Base-by-base conservation (phyloP, 1,284 basidiomycete genomes). In the Irpex sp. region DNA sequence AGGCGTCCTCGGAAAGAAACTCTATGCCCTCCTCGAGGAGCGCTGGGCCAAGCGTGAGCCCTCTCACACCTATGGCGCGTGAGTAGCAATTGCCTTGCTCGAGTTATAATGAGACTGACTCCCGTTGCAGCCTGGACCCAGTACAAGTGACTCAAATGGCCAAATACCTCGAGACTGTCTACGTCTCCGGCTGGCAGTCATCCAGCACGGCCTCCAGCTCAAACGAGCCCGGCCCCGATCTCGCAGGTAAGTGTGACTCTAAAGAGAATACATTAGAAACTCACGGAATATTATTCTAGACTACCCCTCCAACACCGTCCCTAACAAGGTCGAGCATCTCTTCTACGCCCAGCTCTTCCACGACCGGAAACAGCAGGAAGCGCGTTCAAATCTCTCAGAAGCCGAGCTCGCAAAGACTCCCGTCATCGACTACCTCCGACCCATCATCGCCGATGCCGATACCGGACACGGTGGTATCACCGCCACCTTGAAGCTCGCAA, bases 131-230 rank as follows among this genome's bases (percentile, higher is more conserved):
- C 37, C 88, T 99, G 67, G 97, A 99, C 78, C 95, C 96, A 1
- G 96, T 99, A 11, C 97, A 99, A 80, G 85, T 96, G 69, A 95
- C 96, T 0, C 97, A 99, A 79, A 99, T 99, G 97, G 96, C 96
- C 38, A 97, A 97, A 76, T 92, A 97, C 77, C 91, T 98, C 70
- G 97, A 99, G 79, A 97, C 96, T 2, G 92, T 99, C 68, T 99
- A 99, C 75, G 94, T 99, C 59, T 98, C 96, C 11, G 97, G 97
- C 7, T 99, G 97, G 96, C 94, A 94, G 71, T 93, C 91, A 13
- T 95, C 92, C 15, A 97, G 95, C 69, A 98, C 95, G 3, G 93
- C 93, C 34, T 92, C 92, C 0, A 92, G 88, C 74, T 92, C 91
- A 54, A 92, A 98, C 71, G 97, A 99, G 77, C 96, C 97, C 31